Evolutionary conservation across 75 land plant genomes (phyloP), one percentile per base, ranked within the genome.

Genomic region (Sequoia sempervirens): DNA sequence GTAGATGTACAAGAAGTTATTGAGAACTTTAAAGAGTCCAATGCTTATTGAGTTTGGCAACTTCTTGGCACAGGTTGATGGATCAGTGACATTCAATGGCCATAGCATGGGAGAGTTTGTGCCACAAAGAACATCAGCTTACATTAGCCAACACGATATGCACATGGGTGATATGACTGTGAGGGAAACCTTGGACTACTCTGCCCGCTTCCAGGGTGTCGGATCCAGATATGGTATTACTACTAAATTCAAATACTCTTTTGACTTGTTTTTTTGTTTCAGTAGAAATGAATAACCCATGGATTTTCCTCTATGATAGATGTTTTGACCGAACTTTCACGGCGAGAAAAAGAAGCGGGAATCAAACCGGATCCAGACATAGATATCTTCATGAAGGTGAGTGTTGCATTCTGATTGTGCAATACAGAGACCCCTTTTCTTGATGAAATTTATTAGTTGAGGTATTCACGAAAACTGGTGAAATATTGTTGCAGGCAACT

Each of bases 361-460:
- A 90, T 96, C 37, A 88, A 90, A 82, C 99, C 97, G 54, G 99
- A 96, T 85, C 92, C 97, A 43, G 99, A 96, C 75, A 69, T 96
- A 79, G 99, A 96, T 88, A 81, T 93, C 54, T 95, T 85, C 84
- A 92, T 96, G 97, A 96, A 96, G 93, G 98, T 94, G 36, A 41
- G 1, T 34, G 46, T 32, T 34, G 9, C 34, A 52, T 7, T 41
- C 32, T n/a, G 11, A 10, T 38, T 70, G 3, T 73, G 46, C 12
- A 14, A 58, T 12, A 73, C 14, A 50, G 52, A 12, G 13, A 23
- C 0, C 8, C 34, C 3, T 32, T 17, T 37, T 84, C 32, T 32
- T 36, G 12, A 81, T n/a, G 14, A 52, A 50, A 20, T 85, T 52
- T 20, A 87, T 89, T 86, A 84, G 40, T 46, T 56, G 70, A 88